Conservation (phyloP, 2,329 filamentous ascomycete genomes). For the Arachnopeziza araneosa region DNA sequence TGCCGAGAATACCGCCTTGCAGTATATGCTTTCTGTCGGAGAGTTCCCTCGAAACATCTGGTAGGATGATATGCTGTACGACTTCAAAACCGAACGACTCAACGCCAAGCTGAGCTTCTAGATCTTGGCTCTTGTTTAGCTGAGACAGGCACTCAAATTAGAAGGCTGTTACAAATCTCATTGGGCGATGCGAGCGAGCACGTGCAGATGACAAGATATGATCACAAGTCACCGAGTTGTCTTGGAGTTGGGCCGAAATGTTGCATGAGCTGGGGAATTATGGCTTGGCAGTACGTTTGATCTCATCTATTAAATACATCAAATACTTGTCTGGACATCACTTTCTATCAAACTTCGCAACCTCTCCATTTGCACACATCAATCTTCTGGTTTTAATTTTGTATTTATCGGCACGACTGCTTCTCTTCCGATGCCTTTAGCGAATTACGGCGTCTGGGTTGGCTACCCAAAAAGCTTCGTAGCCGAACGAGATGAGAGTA, state of each 20-base stretch:
- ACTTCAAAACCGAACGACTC: background rate
- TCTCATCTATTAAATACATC: background rate
- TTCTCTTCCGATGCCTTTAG: background rate
- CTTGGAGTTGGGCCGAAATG: background rate
- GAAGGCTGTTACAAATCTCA: background rate
- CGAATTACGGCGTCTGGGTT: background rate
- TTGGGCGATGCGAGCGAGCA: background rate
- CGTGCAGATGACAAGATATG: background rate
- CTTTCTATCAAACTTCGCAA: background rate
- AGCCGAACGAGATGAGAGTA: background rate
- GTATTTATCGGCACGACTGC: background rate
- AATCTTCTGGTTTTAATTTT: background rate
- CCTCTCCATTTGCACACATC: background rate
- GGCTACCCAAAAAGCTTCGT: background rate
- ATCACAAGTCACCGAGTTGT: background rate
- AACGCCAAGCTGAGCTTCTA: background rate
- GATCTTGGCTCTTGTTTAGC: background rate
- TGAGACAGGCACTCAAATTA: background rate
- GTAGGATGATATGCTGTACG: background rate
- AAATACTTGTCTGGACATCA: background rate
- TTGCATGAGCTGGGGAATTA: background rate
- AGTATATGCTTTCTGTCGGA: background rate
- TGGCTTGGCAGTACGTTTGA: background rate
- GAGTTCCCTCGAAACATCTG: background rate
- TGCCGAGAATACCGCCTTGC: background rate